phyloP scores from a whole-genome alignment of 306 rosid species.

The Parietaria judaica region DNA sequence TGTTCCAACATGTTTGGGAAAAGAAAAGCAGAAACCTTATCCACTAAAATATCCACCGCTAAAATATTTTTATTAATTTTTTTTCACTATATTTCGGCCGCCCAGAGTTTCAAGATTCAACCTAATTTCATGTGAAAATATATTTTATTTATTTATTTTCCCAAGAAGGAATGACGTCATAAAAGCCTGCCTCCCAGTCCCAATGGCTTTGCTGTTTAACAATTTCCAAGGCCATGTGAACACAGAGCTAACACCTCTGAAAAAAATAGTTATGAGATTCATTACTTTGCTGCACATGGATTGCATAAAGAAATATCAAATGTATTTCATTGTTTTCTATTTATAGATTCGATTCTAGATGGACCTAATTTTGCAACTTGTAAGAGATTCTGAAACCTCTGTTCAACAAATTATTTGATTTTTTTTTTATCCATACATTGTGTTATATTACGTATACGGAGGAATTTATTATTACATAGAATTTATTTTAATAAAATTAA shows the following conservation, averaged over 20 bases:
- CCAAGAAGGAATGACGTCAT: constrained; percentile 1
- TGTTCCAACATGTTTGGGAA: constrained; percentile 14
- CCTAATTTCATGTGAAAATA: constrained; percentile 2
- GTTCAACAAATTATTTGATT: too few species aligned
- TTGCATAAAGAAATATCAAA: neutral
- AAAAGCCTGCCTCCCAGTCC: neutral
- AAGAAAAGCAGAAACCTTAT: neutral
- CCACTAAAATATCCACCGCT: neutral
- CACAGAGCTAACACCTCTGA: neutral
- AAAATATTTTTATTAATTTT: neutral
- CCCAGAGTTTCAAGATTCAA: constrained; percentile 1
- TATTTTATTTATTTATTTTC: neutral
- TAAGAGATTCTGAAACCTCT: neutral
- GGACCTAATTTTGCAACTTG: neutral
- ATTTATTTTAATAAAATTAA: too few species aligned
- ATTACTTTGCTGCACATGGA: constrained; percentile 7
- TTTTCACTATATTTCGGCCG: constrained; percentile 1
- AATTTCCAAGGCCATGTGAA: neutral
- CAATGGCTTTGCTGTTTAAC: neutral
- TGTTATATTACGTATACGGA: too few species aligned
- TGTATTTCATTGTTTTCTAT: too few species aligned
- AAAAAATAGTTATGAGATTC: neutral
- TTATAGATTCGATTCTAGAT: neutral
- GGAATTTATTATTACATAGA: too few species aligned
- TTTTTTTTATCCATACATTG: too few species aligned